These are phyloP conservation scores for Oropetium thomaeum DNA, from an alignment of 176 grass and related monocot species.

Conservation along the genomic window DNA sequence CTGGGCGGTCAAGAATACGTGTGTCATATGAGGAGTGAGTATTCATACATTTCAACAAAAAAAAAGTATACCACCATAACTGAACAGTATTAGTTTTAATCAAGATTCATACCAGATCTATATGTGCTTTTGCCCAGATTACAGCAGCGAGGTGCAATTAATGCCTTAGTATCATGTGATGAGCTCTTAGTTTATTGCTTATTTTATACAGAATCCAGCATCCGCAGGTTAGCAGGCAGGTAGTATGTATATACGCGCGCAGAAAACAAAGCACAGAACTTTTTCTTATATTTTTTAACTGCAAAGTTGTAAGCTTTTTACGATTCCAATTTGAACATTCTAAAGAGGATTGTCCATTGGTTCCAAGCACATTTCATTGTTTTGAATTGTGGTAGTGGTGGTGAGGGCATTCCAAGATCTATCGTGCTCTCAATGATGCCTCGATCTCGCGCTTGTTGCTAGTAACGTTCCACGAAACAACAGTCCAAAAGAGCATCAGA, in stretches of 20 bases:
- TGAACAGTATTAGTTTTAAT: background rate
- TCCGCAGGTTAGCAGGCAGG: too few species aligned
- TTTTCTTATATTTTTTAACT: background rate
- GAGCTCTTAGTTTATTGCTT: background rate
- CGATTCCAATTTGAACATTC: background rate
- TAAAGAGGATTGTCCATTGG: too few species aligned
- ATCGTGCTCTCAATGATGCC: slow-evolving; percentile 8
- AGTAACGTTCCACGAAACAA: background rate
- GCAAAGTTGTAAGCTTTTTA: background rate
- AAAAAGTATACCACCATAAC: too few species aligned
- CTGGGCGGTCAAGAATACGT: too few species aligned
- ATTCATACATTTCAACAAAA: too few species aligned
- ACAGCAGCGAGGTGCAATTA: too few species aligned
- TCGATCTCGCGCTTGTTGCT: background rate
- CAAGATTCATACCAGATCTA: slow-evolving; percentile 3
- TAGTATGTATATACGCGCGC: background rate
- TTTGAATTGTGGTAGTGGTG: background rate
- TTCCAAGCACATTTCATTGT: background rate
- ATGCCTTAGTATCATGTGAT: background rate
- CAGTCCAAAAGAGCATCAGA: slow-evolving; percentile 40
- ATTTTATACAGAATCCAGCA: background rate
- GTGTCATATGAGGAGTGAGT: too few species aligned
- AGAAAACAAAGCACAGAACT: background rate
- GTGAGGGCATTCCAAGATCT: background rate
- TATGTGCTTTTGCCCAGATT: background rate